phyloP scores from a whole-genome alignment of 2,329 filamentous ascomycete genomes.

The Ophiostoma populinum region DNA sequence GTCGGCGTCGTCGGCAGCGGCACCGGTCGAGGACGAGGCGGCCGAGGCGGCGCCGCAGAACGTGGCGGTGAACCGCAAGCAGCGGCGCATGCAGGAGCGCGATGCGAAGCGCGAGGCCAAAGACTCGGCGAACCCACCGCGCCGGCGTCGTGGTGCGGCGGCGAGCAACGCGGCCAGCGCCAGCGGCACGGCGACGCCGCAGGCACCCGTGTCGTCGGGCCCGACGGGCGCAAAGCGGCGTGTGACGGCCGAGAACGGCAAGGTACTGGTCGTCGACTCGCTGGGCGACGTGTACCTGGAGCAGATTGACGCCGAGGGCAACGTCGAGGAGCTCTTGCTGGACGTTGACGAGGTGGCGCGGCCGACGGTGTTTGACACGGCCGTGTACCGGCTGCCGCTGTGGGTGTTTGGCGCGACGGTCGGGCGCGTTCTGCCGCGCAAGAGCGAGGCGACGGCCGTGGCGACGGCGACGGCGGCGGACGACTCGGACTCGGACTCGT shows the following conservation, averaged over 20 bases:
- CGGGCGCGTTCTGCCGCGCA: constrained; percentile 29
- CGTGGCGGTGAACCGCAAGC: constrained; percentile 59
- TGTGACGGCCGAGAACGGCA: constrained; percentile 87
- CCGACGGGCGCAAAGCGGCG: constrained; percentile 68
- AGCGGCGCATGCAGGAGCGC: constrained; percentile 78
- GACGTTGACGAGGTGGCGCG: constrained; percentile 70
- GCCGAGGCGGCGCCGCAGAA: constrained; percentile 24
- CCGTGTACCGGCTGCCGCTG: constrained; percentile 60
- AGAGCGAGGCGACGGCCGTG: too few relatives aligned
- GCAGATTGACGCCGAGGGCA: constrained; percentile 74
- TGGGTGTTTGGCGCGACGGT: constrained; percentile 47
- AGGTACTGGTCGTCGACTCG: constrained; percentile 82
- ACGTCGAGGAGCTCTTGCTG: constrained; percentile 66
- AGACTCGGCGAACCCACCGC: constrained; percentile 27
- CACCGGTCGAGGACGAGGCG: constrained; percentile 12
- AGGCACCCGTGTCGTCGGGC: constrained; percentile 22
- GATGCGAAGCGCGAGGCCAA: constrained; percentile 55
- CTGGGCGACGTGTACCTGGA: constrained; percentile 90
- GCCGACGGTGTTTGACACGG: constrained; percentile 68
- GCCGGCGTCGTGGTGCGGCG: constrained; percentile 17
- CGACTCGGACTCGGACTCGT: constrained; percentile 25
- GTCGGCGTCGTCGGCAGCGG: constrained; percentile 18
- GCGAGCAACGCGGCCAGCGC: constrained; percentile 17
- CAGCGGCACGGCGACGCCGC: constrained; percentile 15
- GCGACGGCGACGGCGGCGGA: constrained; percentile 19